Conservation (phyloP, 2,329 filamentous ascomycete species). For the Colletotrichum eleusines region DNA sequence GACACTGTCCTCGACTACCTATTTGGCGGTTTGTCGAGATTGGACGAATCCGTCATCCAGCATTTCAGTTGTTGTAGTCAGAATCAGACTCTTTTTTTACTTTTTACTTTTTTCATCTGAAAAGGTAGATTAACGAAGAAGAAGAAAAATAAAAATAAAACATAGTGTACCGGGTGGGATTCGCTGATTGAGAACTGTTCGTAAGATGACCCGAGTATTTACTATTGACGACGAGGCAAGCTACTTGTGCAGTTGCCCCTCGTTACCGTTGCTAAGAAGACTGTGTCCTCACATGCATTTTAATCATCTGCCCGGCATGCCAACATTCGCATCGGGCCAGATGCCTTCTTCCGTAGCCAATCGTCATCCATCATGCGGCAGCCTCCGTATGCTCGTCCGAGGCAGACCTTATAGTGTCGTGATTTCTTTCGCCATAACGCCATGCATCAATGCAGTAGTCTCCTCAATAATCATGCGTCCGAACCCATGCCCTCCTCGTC, state of each 20-base stretch:
- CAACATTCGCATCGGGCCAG: not conserved
- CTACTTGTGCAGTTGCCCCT: not conserved
- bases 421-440: constrained; percentile 21
- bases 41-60: not conserved
- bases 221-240: not conserved
- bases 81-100: not conserved
- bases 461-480: constrained; percentile 18
- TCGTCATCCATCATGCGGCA: not conserved
- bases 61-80: not conserved
- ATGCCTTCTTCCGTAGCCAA: not conserved
- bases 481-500: constrained; percentile 52
- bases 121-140: not conserved
- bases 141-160: not conserved
- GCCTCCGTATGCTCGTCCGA: not conserved
- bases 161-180: not conserved
- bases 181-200: not conserved
- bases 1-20: constrained; percentile 1
- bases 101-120: not conserved
- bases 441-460: constrained; percentile 23
- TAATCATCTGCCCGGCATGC: not conserved
- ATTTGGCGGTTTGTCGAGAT: not conserved
- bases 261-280: no score
- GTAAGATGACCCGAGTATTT: not conserved
- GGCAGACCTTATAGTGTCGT: not conserved
- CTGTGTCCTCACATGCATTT: not conserved